Evolutionary conservation across 306 rosid species (phyloP).

Genomic region (Hylodesmum podocarpum): DNA sequence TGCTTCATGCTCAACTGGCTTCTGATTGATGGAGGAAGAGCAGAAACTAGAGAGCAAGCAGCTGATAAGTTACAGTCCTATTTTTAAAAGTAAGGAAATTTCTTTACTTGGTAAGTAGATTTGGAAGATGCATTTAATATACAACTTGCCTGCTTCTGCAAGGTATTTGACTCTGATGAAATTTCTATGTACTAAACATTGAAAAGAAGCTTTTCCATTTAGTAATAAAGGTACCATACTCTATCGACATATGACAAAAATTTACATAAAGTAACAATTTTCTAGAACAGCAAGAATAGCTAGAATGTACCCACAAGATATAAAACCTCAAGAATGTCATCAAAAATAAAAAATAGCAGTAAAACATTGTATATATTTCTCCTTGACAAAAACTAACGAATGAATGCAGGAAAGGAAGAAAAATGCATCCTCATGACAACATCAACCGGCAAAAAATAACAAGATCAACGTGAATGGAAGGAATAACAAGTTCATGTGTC

Average conservation of each 20-base stretch:
- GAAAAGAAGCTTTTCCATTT: background rate
- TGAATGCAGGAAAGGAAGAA: background rate
- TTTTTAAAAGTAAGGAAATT: conserved; percentile 30
- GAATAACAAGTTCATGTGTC: background rate
- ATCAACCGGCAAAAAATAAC: background rate
- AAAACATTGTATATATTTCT: background rate
- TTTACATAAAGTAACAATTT: background rate
- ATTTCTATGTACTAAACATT: background rate
- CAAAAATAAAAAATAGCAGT: conserved; percentile 1
- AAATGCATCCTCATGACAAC: background rate
- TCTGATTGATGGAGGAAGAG: conserved; percentile 65
- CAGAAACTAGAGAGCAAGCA: conserved; percentile 57
- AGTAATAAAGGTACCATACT: background rate
- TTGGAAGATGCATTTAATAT: background rate
- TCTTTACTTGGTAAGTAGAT: conserved; percentile 19
- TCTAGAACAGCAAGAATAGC: background rate
- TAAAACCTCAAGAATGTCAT: conserved; percentile 11
- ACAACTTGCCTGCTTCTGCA: conserved; percentile 15
- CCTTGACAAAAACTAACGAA: background rate
- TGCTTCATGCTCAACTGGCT: conserved; percentile 57
- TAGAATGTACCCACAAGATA: background rate
- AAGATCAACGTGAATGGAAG: background rate
- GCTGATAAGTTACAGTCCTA: conserved; percentile 67
- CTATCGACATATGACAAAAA: background rate
- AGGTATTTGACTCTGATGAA: background rate